Percentiles rank a stretch among this genome's conserved stretches.
phyloP scores from a whole-genome alignment of 352 stramenopile genomes.

The Phytophthora sp. region DNA sequence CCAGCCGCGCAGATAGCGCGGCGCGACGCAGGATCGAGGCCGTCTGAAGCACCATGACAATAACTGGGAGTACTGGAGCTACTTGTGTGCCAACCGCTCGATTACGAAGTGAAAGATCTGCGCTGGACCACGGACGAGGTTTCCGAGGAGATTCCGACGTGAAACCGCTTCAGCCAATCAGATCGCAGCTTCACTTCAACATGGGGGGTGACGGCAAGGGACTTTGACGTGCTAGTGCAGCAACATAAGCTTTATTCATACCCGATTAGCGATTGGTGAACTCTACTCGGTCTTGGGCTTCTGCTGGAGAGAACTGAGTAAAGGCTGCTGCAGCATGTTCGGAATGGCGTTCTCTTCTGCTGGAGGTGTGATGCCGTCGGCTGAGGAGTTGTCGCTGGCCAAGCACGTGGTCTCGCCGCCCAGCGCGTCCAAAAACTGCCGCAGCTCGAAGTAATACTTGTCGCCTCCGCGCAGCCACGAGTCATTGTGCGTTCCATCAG shows the following conservation, averaged over 20 bases:
- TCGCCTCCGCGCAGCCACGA: constrained; percentile 91
- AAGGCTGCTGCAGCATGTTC: constrained; percentile 69
- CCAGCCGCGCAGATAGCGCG: constrained; percentile 12
- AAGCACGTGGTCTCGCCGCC: constrained; percentile 28
- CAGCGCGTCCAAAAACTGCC: constrained; percentile 68
- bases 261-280: no score
- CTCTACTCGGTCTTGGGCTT: constrained; percentile 44
- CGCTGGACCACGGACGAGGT: not conserved
- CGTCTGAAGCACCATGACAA: constrained; percentile 42
- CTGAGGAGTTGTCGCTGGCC: constrained; percentile 14
- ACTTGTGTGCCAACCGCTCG: constrained; percentile 10
- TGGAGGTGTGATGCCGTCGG: constrained; percentile 5
- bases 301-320: constrained; percentile 49
- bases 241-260: constrained; percentile 3
- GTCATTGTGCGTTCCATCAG: constrained; percentile 95
- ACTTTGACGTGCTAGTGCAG: no score
- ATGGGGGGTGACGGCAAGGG: not conserved
- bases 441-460: constrained; percentile 84
- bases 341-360: constrained; percentile 68
- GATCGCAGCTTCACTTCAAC: constrained; percentile 33
- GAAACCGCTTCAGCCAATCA: constrained; percentile 34
- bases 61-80: not conserved
- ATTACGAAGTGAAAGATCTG: constrained; percentile 41
- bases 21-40: constrained; percentile 33
- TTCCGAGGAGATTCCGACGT: constrained; percentile 32